Conservation (phyloP, 2,329 filamentous ascomycete species). For the Exophiala mesophila region DNA sequence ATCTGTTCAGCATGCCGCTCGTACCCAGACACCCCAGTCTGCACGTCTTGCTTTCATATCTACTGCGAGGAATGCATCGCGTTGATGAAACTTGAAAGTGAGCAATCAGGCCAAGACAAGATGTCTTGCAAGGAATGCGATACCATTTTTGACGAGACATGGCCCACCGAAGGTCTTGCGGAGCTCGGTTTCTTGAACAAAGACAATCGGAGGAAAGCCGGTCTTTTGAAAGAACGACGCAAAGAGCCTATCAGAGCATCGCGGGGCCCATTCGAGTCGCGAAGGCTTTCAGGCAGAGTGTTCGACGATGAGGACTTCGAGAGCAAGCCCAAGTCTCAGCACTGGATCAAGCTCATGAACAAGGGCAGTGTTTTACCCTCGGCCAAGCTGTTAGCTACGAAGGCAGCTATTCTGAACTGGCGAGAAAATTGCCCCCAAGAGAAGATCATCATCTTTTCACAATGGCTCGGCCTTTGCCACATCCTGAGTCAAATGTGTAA, state of each 20-base stretch:
- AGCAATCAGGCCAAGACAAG: slow-evolving; percentile 10
- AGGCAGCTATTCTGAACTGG: slow-evolving; percentile 35
- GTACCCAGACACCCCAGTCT: slow-evolving; percentile 36
- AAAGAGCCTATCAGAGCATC: background rate
- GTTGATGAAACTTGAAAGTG: slow-evolving; percentile 25
- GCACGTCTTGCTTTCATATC: slow-evolving; percentile 52
- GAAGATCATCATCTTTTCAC: slow-evolving; percentile 59
- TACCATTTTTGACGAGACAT: slow-evolving; percentile 15
- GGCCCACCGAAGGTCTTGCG: slow-evolving; percentile 13
- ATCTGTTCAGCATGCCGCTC: slow-evolving; percentile 34
- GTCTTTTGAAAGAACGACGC: slow-evolving; percentile 6
- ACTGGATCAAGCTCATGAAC: slow-evolving; percentile 19
- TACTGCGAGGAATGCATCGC: slow-evolving; percentile 50
- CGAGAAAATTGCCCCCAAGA: slow-evolving; percentile 39
- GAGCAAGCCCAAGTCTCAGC: too few relatives aligned
- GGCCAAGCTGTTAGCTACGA: slow-evolving; percentile 34
- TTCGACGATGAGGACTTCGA: slow-evolving; percentile 6
- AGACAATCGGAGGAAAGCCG: slow-evolving; percentile 4
- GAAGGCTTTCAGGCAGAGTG: too few relatives aligned
- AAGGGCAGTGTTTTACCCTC: slow-evolving; percentile 25
- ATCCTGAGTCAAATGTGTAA: slow-evolving; percentile 50
- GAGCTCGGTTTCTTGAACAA: slow-evolving; percentile 15
- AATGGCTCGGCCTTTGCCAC: slow-evolving; percentile 51
- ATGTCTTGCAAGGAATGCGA: slow-evolving; percentile 22
- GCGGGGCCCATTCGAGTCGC: too few relatives aligned